phyloP scores from a whole-genome alignment of 2,329 filamentous ascomycete genomes.

The Talaromyces rugulosus region DNA sequence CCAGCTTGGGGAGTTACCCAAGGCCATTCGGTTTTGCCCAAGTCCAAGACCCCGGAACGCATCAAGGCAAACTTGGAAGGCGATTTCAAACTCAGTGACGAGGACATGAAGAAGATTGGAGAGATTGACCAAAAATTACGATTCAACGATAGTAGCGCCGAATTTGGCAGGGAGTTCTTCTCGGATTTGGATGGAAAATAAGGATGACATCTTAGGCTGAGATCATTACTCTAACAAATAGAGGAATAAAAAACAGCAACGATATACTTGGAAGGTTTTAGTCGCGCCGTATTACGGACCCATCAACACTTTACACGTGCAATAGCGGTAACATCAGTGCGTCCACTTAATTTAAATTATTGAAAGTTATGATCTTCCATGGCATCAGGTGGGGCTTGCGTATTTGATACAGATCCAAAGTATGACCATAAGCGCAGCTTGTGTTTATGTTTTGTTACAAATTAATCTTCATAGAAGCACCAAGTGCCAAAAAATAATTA shows the following conservation, averaged over 20 bases:
- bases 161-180: conserved; percentile 58
- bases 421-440: too few relatives aligned
- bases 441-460: too few relatives aligned
- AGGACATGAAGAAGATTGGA: conserved; percentile 56
- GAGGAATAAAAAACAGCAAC: background rate
- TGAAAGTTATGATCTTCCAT: too few relatives aligned
- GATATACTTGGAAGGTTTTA: background rate
- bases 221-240: background rate
- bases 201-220: background rate
- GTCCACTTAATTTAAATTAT: too few relatives aligned
- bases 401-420: too few relatives aligned
- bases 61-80: conserved; percentile 42
- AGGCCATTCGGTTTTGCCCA: conserved; percentile 51
- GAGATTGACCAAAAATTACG: conserved; percentile 57
- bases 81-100: conserved; percentile 56
- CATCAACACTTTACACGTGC: too few relatives aligned
- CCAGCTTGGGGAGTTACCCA: conserved; percentile 51
- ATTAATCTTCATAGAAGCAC: too few relatives aligned
- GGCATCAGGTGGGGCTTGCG: too few relatives aligned
- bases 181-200: conserved; percentile 55
- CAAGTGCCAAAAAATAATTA: too few relatives aligned
- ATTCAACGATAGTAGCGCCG: conserved; percentile 56
- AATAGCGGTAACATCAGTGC: too few relatives aligned
- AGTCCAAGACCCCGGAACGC: conserved; percentile 44
- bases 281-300: background rate